Conservation (phyloP, 2,329 filamentous ascomycete genomes). For the Domatiomyces catenatus region DNA sequence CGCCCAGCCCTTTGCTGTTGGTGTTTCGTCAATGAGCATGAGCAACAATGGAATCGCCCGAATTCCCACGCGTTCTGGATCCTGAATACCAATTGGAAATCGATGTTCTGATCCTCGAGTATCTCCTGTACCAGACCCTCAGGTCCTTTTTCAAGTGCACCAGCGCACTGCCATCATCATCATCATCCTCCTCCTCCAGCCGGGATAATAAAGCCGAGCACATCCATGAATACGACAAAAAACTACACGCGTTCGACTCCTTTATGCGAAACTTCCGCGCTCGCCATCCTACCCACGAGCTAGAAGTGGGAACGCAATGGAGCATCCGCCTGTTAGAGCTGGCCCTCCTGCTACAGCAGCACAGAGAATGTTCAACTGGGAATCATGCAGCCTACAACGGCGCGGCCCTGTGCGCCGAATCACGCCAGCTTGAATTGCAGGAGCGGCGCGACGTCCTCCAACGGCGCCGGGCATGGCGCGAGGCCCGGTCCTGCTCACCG, state of each 20-base stretch:
- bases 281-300: background rate
- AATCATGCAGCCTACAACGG: background rate
- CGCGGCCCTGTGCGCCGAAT: background rate
- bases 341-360: background rate
- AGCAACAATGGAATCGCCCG: slow-evolving; percentile 2
- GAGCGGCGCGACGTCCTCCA: background rate
- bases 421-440: background rate
- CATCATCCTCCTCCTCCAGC: too few relatives aligned
- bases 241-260: background rate
- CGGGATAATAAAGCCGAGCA: background rate
- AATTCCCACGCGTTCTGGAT: slow-evolving; percentile 13
- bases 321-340: background rate
- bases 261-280: background rate
- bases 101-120: slow-evolving; percentile 17
- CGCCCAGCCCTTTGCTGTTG: background rate
- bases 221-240: background rate
- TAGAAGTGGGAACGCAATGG: background rate
- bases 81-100: slow-evolving; percentile 15
- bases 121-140: slow-evolving; percentile 14
- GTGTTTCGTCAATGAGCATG: background rate
- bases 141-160: slow-evolving; percentile 1
- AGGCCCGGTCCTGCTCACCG: background rate
- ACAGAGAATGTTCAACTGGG: background rate
- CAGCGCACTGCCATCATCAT: background rate
- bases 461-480: background rate